Evolutionary conservation across 1,284 basidiomycete species (phyloP).

Genomic region (Chalciporus sp.): DNA sequence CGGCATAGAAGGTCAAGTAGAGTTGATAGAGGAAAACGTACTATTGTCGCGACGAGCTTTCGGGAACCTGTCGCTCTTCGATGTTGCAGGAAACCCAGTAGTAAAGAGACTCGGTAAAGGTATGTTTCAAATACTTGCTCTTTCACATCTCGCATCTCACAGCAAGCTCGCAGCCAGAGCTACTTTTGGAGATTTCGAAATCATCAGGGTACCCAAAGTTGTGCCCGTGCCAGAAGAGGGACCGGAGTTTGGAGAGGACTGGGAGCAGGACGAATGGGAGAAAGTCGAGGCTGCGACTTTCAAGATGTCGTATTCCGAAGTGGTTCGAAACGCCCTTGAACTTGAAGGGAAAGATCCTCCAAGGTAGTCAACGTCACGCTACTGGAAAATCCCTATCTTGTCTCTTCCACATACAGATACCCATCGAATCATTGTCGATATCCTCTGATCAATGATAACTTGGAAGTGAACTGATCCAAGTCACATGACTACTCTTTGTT

Average conservation of each 20-base stretch:
- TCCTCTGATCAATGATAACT: no score
- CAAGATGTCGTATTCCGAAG: constrained; percentile 31
- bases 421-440: no score
- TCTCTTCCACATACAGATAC: no score
- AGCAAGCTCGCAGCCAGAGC: constrained; percentile 11
- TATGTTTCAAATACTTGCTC: constrained; percentile 1
- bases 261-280: constrained; percentile 24
- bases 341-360: not conserved
- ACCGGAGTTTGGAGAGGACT: constrained; percentile 6
- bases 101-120: constrained; percentile 11
- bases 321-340: constrained; percentile 5
- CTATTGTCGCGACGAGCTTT: not conserved
- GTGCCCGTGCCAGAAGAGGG: constrained; percentile 18
- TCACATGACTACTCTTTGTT: no score
- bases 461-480: no score
- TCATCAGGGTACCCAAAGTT: constrained; percentile 3
- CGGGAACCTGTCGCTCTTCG: constrained; percentile 19
- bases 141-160: not conserved
- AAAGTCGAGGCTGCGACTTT: constrained; percentile 13
- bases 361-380: not conserved
- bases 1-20: not conserved
- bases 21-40: constrained; percentile 4
- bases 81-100: constrained; percentile 15
- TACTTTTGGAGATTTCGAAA: constrained; percentile 23
- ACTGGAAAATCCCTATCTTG: no score